Evolutionary conservation across 1,284 basidiomycete genomes (phyloP), one percentile per base, ranked within the genome.

Genomic region (Ceratorhiza oryzae-sativae): DNA sequence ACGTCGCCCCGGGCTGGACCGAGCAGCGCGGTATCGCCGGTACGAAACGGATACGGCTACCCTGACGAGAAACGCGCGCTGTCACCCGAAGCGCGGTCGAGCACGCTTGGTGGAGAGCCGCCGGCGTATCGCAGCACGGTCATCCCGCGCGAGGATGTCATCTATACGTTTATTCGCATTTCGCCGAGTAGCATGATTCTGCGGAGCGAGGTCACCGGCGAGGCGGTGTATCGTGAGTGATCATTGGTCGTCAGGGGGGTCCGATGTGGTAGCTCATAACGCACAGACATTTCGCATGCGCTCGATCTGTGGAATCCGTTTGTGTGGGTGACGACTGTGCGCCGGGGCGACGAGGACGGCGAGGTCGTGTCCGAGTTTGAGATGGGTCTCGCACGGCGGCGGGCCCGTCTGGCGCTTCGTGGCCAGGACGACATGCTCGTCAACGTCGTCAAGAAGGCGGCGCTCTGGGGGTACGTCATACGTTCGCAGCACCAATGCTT

Each of bases 341-440:
- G 62, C n/a, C n/a, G 62, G 32, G 62, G 62, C 18, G 49, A 55
- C 32, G 49, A 67, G 42, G 62, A 67, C 36, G 62, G 62, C 1
- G 62, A 67, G 34, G 34, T 67, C n/a, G 62, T 67, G 13, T 34
- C 62, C 39, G 62, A 67, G 49, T 67, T 67, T 46, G 62, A 67
- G 49, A 67, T 67, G 62, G 62, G 62, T 10, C 62, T 67, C 18
- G 62, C 62, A 23, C 49, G 62, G 39, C 27, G 62, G 27, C 39
- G 62, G 10, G 62, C 62, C 3, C 62, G 62, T 12, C 9, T 67
- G 48, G 62, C 62, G n/a, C 48, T 67, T 20, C 62, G 62, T 9
- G 62, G 62, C 60, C 62, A 67, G 20, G 62, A 67, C 39, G 62
- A 67, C n/a, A 67, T 67, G 62, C 62, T 67, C 25, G 49, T 67